Evolutionary conservation across 352 stramenopile species (phyloP), one percentile per base, ranked within the genome.

Genomic region (Phytophthora boehmeriae): DNA sequence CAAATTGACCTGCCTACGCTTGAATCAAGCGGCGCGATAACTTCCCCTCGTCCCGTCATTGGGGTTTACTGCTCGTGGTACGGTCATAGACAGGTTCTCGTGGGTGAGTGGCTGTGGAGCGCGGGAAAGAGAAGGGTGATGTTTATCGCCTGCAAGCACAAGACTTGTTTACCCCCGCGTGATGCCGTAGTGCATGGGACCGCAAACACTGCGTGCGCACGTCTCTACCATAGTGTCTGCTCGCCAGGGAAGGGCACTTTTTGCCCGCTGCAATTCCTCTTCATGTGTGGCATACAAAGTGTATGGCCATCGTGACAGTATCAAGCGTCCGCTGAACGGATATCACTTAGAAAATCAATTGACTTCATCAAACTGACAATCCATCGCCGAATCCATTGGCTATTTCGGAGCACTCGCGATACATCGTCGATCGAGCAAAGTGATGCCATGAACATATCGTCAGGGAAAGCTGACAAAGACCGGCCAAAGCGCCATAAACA

Each of bases 201-300:
- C 30, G 53, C 41, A 25, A 36, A 53, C 28, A 60, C 20, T 39
- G 19, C 39, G 16, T 52, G 46, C 30, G n/a, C 2, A 17, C 47
- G 25, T 35, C 36, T 63, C 54, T 56, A 58, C 45, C 41, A 10
- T 11, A 68, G 53, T 63, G 60, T 68, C 60, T 68, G 60, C 46
- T 68, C 41, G 60, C 50, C 62, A 25, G 44, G 51, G 19, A 47
- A 39, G 41, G 23, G 36, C 59, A 66, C 49, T 50, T 61, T 52
- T 11, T 2, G 19, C n/a, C 8, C 38, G 38, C 5, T 44, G 2
- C 8, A 16, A 22, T 2, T 4, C 34, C 34, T 9, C 19, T n/a
- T n/a, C n/a, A n/a, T n/a, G n/a, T n/a, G n/a, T n/a, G n/a, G n/a
- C n/a, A n/a, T n/a, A n/a, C n/a, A n/a, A n/a, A n/a, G n/a, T n/a